phyloP scores from a whole-genome alignment of 805 yeast species.

The Cyberlindnera nakhonratchasimensis region DNA sequence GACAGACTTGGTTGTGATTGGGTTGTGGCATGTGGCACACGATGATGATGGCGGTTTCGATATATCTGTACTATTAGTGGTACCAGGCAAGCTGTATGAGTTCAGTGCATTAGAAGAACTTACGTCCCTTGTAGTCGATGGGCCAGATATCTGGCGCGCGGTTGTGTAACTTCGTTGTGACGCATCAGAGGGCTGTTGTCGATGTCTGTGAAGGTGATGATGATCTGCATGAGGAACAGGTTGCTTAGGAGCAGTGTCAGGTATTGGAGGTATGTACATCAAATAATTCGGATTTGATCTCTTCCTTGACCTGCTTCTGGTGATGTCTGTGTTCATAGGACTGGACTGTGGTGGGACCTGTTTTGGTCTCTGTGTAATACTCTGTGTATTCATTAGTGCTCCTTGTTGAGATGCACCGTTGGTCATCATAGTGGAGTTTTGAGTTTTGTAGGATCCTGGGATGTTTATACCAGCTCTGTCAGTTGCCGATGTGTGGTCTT shows the following conservation, averaged over 20 bases:
- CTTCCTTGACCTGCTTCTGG: conserved; percentile 11
- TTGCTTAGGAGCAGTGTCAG: conserved; percentile 8
- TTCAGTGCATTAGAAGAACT: conserved; percentile 1
- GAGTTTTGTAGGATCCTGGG: conserved; percentile 6
- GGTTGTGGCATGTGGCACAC: conserved; percentile 51
- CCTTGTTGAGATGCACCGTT: not conserved
- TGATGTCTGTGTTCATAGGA: not conserved
- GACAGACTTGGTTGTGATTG: conserved; percentile 72
- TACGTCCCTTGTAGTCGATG: conserved; percentile 11
- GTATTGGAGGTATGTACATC: conserved; percentile 30
- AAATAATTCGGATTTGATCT: conserved; percentile 21
- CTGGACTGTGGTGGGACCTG: conserved; percentile 1
- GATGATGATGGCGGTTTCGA: conserved; percentile 9
- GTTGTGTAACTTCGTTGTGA: conserved; percentile 10
- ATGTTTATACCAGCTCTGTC: conserved; percentile 2
- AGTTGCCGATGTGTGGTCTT: conserved; percentile 8
- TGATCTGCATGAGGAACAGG: conserved; percentile 2
- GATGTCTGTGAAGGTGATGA: conserved; percentile 4
- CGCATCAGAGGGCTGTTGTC: conserved; percentile 12
- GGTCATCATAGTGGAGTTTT: not conserved
- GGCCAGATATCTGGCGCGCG: conserved; percentile 9
- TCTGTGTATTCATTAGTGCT: not conserved
- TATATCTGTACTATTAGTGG: conserved; percentile 5
- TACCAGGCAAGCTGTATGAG: not conserved
- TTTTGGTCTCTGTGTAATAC: not conserved